Base-by-base conservation (phyloP, 1,139 yeast genomes). In the Taphrina communis region DNA sequence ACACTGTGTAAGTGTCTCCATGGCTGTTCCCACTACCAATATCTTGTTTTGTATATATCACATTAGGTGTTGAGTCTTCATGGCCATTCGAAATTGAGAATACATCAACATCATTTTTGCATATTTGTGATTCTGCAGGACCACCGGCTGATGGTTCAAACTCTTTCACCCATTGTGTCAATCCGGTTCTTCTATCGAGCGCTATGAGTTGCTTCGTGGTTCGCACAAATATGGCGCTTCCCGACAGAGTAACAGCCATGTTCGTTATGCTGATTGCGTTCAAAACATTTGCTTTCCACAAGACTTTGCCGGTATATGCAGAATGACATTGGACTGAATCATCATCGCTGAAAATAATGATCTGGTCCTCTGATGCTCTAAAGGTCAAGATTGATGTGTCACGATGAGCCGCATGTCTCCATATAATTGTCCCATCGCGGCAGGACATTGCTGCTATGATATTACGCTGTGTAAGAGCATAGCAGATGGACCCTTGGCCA, bases 381-480 rank as follows among this genome's bases (percentile, higher is more conserved):
- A 53, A 21, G 3, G 14, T n/a, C 51, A 57, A 19, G n/a, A 46
- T 35, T 19, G 44, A 42, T n/a, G 53, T 52, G 14, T 48, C 25
- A 44, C 21, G 17, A 17, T 36, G 38, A 19, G 19, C 46, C 17
- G 53, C 17, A 39, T 68, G 69, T 41, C 70, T 51, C 70, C 70
- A 68, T 14, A 68, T 12, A 19, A 68, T 36, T 8, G 50, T 65
- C 14, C 70, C 70, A 19, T 46, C 19, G 17, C 55, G 35, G 51
- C 58, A 57, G 12, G 50, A 41, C 25, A 68, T 46, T 14, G 70
- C 70, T 8, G 70, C 70, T 21, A 68, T 36, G 39, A 63, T 39
- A 25, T 65, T 48, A 17, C 57, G 56, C 38, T 65, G 65, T 25
- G 65, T 68, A 14, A 44, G 46, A 5, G 53, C 42, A 58, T 52